phyloP scores from a whole-genome alignment of 805 yeast genomes.

The Ogataea wickerhamii region DNA sequence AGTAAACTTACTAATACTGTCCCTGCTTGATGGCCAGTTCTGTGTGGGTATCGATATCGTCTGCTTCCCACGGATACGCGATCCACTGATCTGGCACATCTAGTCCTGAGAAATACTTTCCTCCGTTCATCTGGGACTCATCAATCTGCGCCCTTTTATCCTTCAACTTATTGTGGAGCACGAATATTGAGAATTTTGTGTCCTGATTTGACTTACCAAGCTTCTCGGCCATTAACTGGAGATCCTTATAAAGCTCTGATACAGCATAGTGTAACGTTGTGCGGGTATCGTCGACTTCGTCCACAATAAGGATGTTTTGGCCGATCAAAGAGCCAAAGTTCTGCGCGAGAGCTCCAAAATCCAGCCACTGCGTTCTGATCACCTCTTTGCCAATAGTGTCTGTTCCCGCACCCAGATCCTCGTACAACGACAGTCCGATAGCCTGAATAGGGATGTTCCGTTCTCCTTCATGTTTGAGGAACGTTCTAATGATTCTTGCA shows the following conservation, averaged over 20 bases:
- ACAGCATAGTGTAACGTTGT: constrained; percentile 85
- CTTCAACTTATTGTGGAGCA: constrained; percentile 79
- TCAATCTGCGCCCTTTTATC: constrained; percentile 76
- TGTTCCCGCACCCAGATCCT: constrained; percentile 45
- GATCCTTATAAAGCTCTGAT: constrained; percentile 66
- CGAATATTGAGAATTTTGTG: constrained; percentile 73
- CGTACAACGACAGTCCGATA: constrained; percentile 62
- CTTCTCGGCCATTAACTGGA: constrained; percentile 54
- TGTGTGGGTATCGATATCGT: constrained; percentile 76
- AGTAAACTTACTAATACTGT: constrained; percentile 43
- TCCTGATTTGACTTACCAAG: constrained; percentile 55
- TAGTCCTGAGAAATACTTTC: constrained; percentile 68
- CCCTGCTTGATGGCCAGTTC: constrained; percentile 63
- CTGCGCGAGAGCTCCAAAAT: constrained; percentile 65
- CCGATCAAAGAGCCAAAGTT: constrained; percentile 77
- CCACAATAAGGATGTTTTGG: constrained; percentile 76
- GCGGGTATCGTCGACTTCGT: constrained; percentile 90
- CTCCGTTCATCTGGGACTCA: constrained; percentile 54
- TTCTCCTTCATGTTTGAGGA: constrained; percentile 53
- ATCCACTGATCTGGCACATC: constrained; percentile 79
- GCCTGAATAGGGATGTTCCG: constrained; percentile 71
- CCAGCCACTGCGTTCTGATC: constrained; percentile 86
- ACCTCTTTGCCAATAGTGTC: constrained; percentile 75
- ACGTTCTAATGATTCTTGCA: constrained; percentile 63
- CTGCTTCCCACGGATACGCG: constrained; percentile 89